Conservation (phyloP, 2,329 filamentous ascomycete species). For the Cercospora nicotianae region DNA sequence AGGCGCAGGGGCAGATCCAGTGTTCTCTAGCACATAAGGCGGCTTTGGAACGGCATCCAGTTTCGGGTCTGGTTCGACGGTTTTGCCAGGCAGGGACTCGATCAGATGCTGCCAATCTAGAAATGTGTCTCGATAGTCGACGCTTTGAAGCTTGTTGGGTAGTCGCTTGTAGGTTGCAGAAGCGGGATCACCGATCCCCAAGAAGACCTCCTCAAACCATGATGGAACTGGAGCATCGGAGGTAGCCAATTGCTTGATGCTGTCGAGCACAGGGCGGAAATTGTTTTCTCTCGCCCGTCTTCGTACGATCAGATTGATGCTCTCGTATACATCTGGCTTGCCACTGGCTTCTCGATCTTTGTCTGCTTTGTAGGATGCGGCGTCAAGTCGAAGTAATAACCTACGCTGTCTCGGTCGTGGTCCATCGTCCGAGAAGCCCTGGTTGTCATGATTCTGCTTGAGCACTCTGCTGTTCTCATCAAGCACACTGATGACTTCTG, state of each 20-base stretch:
- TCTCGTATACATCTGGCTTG: constrained; percentile 77
- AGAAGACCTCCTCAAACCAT: constrained; percentile 94
- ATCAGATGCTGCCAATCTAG: constrained; percentile 92
- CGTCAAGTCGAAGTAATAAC: constrained; percentile 78
- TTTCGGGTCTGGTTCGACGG: constrained; percentile 73
- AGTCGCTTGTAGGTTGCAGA: constrained; percentile 84
- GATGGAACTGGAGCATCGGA: constrained; percentile 82
- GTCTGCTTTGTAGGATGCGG: constrained; percentile 74
- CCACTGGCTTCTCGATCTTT: constrained; percentile 63
- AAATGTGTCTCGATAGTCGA: constrained; percentile 94
- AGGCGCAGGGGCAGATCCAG: constrained; percentile 46
- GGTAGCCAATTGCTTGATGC: constrained; percentile 80
- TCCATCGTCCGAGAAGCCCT: constrained; percentile 63
- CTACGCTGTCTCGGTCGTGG: constrained; percentile 62
- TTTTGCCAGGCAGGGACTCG: constrained; percentile 84
- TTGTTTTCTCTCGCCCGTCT: constrained; percentile 90
- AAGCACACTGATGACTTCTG: constrained; percentile 80
- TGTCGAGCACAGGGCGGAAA: constrained; percentile 90
- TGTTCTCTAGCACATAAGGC: constrained; percentile 75
- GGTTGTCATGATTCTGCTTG: constrained; percentile 54
- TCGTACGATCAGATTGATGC: constrained; percentile 81
- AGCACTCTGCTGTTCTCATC: constrained; percentile 80
- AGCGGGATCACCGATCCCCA: constrained; percentile 93
- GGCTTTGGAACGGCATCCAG: constrained; percentile 74
- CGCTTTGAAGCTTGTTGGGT: constrained; percentile 69